These are phyloP conservation scores for Clitopilus passeckerianus DNA, from an alignment of 768 basidiomycete species.

Conservation along the genomic window DNA sequence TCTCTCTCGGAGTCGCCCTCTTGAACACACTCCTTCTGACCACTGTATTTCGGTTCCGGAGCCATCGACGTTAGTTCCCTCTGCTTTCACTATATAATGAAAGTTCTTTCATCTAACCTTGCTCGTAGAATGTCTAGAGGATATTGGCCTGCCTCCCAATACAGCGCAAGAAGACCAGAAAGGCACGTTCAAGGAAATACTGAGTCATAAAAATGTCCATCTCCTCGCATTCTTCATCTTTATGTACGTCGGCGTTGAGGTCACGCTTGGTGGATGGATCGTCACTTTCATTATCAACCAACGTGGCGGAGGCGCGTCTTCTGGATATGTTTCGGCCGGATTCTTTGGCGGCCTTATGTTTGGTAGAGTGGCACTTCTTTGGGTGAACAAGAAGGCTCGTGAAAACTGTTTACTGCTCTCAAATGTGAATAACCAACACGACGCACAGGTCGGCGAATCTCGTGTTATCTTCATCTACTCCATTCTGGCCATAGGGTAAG, in stretches of 20 bases:
- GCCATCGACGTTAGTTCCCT: conserved; percentile 52
- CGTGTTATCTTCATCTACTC: conserved; percentile 30
- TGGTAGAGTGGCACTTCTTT: conserved; percentile 31
- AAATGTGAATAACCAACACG: too few species aligned
- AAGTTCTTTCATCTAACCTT: background rate
- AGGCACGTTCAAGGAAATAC: conserved; percentile 37
- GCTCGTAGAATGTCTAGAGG: conserved; percentile 42
- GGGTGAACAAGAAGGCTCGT: conserved; percentile 29
- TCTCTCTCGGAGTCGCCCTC: conserved; percentile 62
- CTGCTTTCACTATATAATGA: background rate
- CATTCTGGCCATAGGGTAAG: conserved; percentile 25
- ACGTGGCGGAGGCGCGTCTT: conserved; percentile 39
- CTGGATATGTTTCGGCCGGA: conserved; percentile 55
- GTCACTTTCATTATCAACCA: conserved; percentile 42
- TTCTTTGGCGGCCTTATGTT: conserved; percentile 44
- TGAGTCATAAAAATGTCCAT: conserved; percentile 36
- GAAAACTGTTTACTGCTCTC: conserved; percentile 13
- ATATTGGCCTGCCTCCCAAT: conserved; percentile 39
- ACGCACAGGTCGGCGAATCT: conserved; percentile 22
- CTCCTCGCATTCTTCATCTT: conserved; percentile 41
- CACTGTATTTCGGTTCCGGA: conserved; percentile 61
- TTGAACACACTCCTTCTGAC: conserved; percentile 48
- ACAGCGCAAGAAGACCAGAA: conserved; percentile 25
- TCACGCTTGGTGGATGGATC: conserved; percentile 43
- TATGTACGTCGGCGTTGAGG: conserved; percentile 49